Base-by-base conservation (phyloP, 805 yeast genomes). In the Myxozyma mucilagina region DNA sequence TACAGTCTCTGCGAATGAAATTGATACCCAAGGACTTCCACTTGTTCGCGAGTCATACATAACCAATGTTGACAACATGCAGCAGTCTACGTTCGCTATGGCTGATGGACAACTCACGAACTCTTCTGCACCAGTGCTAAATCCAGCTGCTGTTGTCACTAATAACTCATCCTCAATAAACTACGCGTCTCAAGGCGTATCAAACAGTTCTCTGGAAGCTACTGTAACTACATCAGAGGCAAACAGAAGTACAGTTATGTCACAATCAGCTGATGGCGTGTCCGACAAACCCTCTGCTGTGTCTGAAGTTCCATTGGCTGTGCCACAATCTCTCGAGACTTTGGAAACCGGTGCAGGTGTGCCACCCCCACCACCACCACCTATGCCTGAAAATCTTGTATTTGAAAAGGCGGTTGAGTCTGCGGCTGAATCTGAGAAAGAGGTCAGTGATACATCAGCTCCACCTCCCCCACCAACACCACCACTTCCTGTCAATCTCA, bases 291-390 rank as follows among this genome's bases (percentile, higher is more conserved):
- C 29, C 4, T 24, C 36, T 47, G 35, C 36, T n/a, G 36, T 16
- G 5, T 36, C 50, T 36, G 18, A 13, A n/a, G 50, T 36, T 29
- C 6, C 50, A 24, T 11, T 35, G 36, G 2, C 29, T 24, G 29
- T 24, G 29, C 29, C 29, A 24, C 29, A 24, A 4, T 24, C 45
- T 4, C 18, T 4, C 3, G 24, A 5, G 10, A 13, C 45, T n/a
- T 41, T 41, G n/a, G 45, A n/a, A 4, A 5, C 45, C 10, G 20
- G 45, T 5, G 14, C 52, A 20, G 44, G 44, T 20, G 35, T 44
- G 14, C 34, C 60, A 9, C 60, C 63, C 34, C 54, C 54, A 6
- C 38, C 61, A 4, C 61, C 63, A 7, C 64, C 64, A 16, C 60
- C 60, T 13, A 20, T 51, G n/a, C 53, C 60, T 8, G 20, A 16